phyloP scores from a whole-genome alignment of 331 rosid genomes.

The Telfairia occidentalis region DNA sequence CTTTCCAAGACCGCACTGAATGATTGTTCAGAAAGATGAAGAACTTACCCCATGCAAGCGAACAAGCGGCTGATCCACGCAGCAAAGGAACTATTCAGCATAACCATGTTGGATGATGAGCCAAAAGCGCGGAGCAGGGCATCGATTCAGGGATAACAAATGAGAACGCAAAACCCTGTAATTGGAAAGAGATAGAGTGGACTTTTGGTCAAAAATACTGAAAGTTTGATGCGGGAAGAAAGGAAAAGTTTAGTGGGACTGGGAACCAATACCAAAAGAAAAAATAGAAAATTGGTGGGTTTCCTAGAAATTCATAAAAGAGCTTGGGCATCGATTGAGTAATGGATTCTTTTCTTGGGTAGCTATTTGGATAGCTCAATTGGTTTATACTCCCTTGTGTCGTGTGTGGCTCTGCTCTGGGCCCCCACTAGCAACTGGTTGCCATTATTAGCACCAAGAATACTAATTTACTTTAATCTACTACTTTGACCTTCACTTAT shows the following conservation, averaged over 20 bases:
- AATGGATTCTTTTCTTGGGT: neutral
- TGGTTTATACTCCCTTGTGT: neutral
- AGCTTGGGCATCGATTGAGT: neutral
- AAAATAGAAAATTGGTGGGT: neutral
- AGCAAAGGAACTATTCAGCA: constrained; percentile 33
- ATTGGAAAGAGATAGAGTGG: neutral
- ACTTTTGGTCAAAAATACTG: neutral
- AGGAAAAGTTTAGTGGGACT: neutral
- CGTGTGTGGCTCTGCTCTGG: constrained; percentile 1
- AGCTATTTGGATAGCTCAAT: neutral
- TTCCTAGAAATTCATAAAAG: neutral
- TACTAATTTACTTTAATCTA: neutral
- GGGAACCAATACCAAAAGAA: neutral
- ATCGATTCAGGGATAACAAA: constrained; percentile 10
- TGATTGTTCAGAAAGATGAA: constrained; percentile 2
- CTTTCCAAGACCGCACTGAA: neutral
- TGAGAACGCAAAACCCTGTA: neutral
- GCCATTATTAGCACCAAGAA: neutral
- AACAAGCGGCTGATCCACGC: constrained; percentile 70
- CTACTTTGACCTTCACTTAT: neutral
- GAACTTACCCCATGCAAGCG: constrained; percentile 87
- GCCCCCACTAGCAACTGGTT: neutral
- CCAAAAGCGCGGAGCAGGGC: constrained; percentile 15
- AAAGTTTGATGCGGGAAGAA: neutral
- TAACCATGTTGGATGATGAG: constrained; percentile 28